These are phyloP conservation scores for Coprinopsis marcescibilis DNA, from an alignment of 768 basidiomycete genomes.

Conservation along the genomic window DNA sequence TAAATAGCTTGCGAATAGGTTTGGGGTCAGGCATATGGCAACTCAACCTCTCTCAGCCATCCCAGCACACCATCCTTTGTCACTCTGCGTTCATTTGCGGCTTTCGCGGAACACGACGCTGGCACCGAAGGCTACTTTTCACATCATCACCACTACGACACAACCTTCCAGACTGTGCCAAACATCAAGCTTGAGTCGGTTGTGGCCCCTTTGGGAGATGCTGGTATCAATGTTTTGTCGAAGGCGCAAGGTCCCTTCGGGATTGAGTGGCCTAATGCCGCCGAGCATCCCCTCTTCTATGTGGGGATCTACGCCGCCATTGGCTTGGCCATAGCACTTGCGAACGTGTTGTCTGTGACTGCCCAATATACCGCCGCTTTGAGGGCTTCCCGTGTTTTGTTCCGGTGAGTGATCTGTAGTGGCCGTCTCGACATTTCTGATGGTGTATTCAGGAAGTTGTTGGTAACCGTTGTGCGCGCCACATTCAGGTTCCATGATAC, in stretches of 20 bases:
- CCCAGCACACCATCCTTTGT: neutral
- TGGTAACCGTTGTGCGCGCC: constrained; percentile 68
- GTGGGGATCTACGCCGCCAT: constrained; percentile 62
- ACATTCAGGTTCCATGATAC: constrained; percentile 85
- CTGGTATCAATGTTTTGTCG: neutral
- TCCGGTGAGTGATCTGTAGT: constrained; percentile 26
- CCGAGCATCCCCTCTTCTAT: constrained; percentile 65
- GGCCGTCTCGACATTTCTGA: constrained; percentile 17
- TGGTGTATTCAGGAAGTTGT: constrained; percentile 36
- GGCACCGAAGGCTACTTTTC: constrained; percentile 28
- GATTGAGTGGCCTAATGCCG: constrained; percentile 41
- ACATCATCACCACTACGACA: constrained; percentile 22
- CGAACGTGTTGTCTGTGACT: constrained; percentile 38
- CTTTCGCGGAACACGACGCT: constrained; percentile 30
- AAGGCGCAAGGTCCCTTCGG: constrained; percentile 19
- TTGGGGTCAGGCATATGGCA: constrained; percentile 70
- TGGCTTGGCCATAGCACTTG: constrained; percentile 42
- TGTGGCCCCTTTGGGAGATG: neutral
- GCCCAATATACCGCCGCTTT: constrained; percentile 60
- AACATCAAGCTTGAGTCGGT: neutral
- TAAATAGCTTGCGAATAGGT: no score
- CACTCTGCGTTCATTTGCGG: constrained; percentile 24
- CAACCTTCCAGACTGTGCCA: constrained; percentile 18
- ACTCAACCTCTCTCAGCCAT: no score
- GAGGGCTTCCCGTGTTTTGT: constrained; percentile 40